Percentiles rank a stretch among this genome's conserved stretches.
Evolutionary conservation across 306 rosid species (phyloP).

Genomic region (Castanea sativa): DNA sequence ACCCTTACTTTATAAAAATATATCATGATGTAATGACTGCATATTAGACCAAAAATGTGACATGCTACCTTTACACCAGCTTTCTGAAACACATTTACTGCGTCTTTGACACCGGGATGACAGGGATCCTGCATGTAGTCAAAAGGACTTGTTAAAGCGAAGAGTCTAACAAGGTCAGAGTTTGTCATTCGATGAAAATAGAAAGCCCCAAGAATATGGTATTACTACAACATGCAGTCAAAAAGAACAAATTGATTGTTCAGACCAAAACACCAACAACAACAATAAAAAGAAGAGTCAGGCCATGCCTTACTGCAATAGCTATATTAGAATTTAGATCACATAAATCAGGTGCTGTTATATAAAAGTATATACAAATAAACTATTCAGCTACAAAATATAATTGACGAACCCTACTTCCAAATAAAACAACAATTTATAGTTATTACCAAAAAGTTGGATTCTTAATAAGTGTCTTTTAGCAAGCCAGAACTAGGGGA

Average conservation of each 20-base stretch:
- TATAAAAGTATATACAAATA: no score
- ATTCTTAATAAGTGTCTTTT: no score
- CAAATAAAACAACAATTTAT: no score
- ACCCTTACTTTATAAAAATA: neutral
- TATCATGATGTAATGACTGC: neutral
- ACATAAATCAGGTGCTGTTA: no score
- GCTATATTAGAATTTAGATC: no score
- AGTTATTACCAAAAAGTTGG: no score
- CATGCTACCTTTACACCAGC: slow-evolving; percentile 91
- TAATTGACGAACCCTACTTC: no score
- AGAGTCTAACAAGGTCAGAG: neutral
- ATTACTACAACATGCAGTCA: neutral
- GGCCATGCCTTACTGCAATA: no score
- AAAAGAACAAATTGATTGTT: neutral
- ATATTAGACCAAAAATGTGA: slow-evolving; percentile 9
- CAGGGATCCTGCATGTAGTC: slow-evolving; percentile 75
- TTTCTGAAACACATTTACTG: slow-evolving; percentile 64
- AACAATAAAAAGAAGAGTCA: no score
- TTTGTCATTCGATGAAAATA: neutral
- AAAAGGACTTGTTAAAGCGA: neutral
- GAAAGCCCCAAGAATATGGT: neutral
- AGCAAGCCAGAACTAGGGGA: no score
- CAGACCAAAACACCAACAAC: neutral
- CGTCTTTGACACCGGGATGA: slow-evolving; percentile 77
- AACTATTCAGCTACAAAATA: no score